These are phyloP conservation scores for Phaeotremella skinneri DNA, from an alignment of 768 basidiomycete genomes.

Conservation along the genomic window DNA sequence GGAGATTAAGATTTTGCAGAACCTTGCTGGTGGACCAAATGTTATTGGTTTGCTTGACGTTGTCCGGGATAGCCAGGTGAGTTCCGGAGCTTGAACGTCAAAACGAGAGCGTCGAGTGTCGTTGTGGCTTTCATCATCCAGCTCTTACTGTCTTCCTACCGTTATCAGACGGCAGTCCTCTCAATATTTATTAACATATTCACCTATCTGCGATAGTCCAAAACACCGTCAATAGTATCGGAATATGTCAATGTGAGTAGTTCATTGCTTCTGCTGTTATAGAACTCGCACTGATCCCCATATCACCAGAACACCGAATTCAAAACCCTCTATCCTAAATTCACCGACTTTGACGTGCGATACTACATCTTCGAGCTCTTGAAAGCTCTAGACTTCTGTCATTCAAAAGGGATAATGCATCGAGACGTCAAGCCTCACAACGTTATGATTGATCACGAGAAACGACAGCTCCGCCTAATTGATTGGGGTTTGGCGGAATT, in stretches of 20 bases:
- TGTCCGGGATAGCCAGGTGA: slow-evolving; percentile 74
- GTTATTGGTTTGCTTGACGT: slow-evolving; percentile 90
- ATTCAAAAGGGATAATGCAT: slow-evolving; percentile 99
- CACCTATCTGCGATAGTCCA: slow-evolving; percentile 59
- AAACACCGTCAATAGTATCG: slow-evolving; percentile 93
- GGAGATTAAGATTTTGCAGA: slow-evolving; percentile 97
- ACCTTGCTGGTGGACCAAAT: slow-evolving; percentile 93
- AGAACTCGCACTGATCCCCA: background rate
- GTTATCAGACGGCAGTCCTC: background rate
- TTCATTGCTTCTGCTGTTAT: background rate
- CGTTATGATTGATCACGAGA: slow-evolving; percentile 99
- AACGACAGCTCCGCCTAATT: slow-evolving; percentile 91
- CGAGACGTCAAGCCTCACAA: slow-evolving; percentile 98
- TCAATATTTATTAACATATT: background rate
- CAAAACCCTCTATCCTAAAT: slow-evolving; percentile 91
- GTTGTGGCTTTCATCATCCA: too few species aligned
- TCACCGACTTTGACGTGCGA: slow-evolving; percentile 91
- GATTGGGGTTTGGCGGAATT: slow-evolving; percentile 99
- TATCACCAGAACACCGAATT: slow-evolving; percentile 75
- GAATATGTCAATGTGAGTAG: slow-evolving; percentile 80
- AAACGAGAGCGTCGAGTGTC: background rate
- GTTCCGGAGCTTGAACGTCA: slow-evolving; percentile 5
- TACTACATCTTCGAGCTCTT: slow-evolving; percentile 96
- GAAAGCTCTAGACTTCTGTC: slow-evolving; percentile 96
- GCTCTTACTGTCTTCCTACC: background rate